A percentile compares a stretch with the other conserved stretches of the same genome.
These are phyloP conservation scores for Nematodospora valgi DNA, from an alignment of 805 yeast genomes.

Conservation along the genomic window DNA sequence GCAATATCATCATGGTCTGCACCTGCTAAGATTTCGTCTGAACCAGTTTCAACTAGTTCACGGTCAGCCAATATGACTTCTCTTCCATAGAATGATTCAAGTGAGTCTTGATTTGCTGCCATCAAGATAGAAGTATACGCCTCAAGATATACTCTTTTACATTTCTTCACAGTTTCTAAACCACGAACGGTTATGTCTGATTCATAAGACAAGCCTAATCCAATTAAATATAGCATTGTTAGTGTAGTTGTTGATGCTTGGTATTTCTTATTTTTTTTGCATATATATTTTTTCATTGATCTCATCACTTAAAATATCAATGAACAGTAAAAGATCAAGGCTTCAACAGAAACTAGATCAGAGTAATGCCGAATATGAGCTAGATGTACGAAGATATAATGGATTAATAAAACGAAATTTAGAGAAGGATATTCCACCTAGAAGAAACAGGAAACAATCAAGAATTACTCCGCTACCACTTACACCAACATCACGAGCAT, in stretches of 20 bases:
- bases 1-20: slow-evolving; percentile 86
- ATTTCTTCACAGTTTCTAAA: slow-evolving; percentile 72
- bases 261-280: neutral
- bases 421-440: slow-evolving; percentile 27
- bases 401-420: slow-evolving; percentile 15
- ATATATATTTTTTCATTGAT: neutral
- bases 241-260: too few relatives aligned
- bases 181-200: slow-evolving; percentile 95
- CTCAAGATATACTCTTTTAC: slow-evolving; percentile 90
- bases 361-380: slow-evolving; percentile 4
- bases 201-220: slow-evolving; percentile 86
- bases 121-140: slow-evolving; percentile 93
- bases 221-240: slow-evolving; percentile 82
- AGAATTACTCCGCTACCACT: neutral
- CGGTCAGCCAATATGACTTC: slow-evolving; percentile 88
- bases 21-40: slow-evolving; percentile 74
- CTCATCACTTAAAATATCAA: too few relatives aligned
- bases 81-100: slow-evolving; percentile 83
- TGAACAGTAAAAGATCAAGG: neutral
- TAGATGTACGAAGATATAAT: slow-evolving; percentile 18
- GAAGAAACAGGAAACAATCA: slow-evolving; percentile 9
- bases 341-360: neutral
- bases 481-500: neutral
- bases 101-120: slow-evolving; percentile 76
- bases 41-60: slow-evolving; percentile 87